A percentile compares a stretch with the other conserved stretches of the same genome.
Conservation (phyloP, 2,329 filamentous ascomycete species). For the Botrytis elliptica region DNA sequence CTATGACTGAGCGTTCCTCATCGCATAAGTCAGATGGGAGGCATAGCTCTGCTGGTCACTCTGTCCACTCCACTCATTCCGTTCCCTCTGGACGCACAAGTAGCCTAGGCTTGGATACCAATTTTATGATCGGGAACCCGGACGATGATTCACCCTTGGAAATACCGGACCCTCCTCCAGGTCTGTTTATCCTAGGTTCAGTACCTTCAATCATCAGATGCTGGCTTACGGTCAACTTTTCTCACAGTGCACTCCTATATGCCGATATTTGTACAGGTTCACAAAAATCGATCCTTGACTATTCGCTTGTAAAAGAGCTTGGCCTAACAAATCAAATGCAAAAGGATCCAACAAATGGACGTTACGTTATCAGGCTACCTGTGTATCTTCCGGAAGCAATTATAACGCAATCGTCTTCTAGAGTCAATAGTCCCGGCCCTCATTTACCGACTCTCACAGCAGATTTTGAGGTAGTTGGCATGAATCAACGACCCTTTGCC, state of each 20-base stretch:
- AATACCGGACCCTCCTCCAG: slow-evolving; percentile 74
- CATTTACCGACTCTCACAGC: slow-evolving; percentile 81
- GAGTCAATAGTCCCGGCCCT: slow-evolving; percentile 69
- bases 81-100: slow-evolving; percentile 78
- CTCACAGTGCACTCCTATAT: slow-evolving; percentile 84
- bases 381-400: slow-evolving; percentile 92
- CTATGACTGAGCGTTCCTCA: slow-evolving; percentile 83
- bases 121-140: slow-evolving; percentile 61
- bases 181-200: slow-evolving; percentile 80
- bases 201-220: slow-evolving; percentile 94
- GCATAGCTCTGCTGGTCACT: slow-evolving; percentile 89
- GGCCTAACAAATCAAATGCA: slow-evolving; percentile 66
- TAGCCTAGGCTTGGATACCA: slow-evolving; percentile 80
- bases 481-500: slow-evolving; percentile 50
- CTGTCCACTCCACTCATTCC: slow-evolving; percentile 68
- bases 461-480: slow-evolving; percentile 70
- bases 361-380: slow-evolving; percentile 69
- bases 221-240: slow-evolving; percentile 89
- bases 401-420: slow-evolving; percentile 71
- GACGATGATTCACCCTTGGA: slow-evolving; percentile 69
- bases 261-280: slow-evolving; percentile 91
- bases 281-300: slow-evolving; percentile 79
- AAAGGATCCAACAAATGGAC: slow-evolving; percentile 59
- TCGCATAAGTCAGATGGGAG: slow-evolving; percentile 96
- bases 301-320: slow-evolving; percentile 71